A percentile compares a stretch with the other conserved stretches of the same genome.
Conservation (phyloP, 2,329 filamentous ascomycete species). For the Cercospora zeina region DNA sequence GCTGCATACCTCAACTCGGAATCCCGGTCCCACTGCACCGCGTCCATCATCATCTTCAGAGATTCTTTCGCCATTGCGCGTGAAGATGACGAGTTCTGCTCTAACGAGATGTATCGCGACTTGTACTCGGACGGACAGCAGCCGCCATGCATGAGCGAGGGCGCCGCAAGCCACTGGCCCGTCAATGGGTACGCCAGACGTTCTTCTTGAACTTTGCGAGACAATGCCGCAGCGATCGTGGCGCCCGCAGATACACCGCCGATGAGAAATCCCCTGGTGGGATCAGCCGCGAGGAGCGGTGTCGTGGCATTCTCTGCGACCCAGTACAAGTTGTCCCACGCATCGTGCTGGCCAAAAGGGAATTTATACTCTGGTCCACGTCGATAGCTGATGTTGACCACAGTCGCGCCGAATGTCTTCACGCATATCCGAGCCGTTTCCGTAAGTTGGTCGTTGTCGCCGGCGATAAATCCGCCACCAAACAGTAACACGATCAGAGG, state of each 20-base stretch:
- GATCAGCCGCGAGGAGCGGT: conserved; percentile 44
- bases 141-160: conserved; percentile 39
- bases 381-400: conserved; percentile 48
- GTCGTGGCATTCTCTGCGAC: conserved; percentile 43
- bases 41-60: conserved; percentile 22
- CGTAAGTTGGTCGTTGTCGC: conserved; percentile 33
- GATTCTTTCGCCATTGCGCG: conserved; percentile 37
- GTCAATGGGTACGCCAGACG: conserved; percentile 49
- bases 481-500: conserved; percentile 35
- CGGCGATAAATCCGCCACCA: conserved; percentile 37
- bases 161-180: conserved; percentile 50
- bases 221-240: conserved; percentile 44
- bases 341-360: conserved; percentile 48
- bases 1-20: conserved; percentile 39
- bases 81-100: conserved; percentile 47
- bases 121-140: conserved; percentile 46
- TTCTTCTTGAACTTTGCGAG: conserved; percentile 47
- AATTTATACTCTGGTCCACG: conserved; percentile 53
- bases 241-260: conserved; percentile 53
- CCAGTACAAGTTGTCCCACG: conserved; percentile 52
- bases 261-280: conserved; percentile 51
- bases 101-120: conserved; percentile 43
- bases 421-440: conserved; percentile 33
- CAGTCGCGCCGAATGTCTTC: conserved; percentile 43
- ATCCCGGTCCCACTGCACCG: conserved; percentile 23